Evolutionary conservation across 2,329 filamentous ascomycete genomes (phyloP), one percentile per base, ranked within the genome.

Genomic region (Botryotinia calthae): DNA sequence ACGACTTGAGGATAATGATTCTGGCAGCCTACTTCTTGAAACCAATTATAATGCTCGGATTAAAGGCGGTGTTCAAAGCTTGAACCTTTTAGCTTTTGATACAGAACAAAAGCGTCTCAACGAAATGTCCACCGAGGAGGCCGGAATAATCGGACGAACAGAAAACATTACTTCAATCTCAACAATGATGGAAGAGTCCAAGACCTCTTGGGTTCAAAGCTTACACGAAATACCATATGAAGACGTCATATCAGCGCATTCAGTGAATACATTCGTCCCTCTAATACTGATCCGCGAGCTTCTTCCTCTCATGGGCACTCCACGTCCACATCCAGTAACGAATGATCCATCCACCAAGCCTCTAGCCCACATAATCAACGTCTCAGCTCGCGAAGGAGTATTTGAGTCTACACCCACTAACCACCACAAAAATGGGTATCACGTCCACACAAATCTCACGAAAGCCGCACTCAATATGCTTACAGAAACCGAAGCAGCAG

Each of bases 391-490:
- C 31, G 75, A 76, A 73, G 75, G 75, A 42, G 72, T 74, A 22
- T 75, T 75, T 34, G 75, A 75, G 67, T 31, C 71, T 7, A 62
- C 42, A 2, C 72, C 72, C 3, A 46, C 28, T 9, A 71, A 72
- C 2, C 46, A 51, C 5, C 34, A 65, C 18, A 75, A 76, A 56
- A 71, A 72, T 1, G 75, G 75, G 14, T 63, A 74, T 34, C 74
- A 76, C n/a, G 74, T 75, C 2, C 75, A 76, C 56, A 76, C 75
- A 0, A 76, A 76, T 46, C 64, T 76, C 16, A 67, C 75, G n/a
- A 76, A 76, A 72, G 75, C 74, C 12, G 74, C 75, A 18, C 67
- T 76, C 25, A 76, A 76, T n/a, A 76, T 76, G 75, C 44, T 76
- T 4, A 76, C 74, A 1, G 75, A 76, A 25, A 76, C 75, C 0